These are phyloP conservation scores for Taxillus chinensis DNA, from an alignment of 164 flowering plant species.

Conservation along the genomic window DNA sequence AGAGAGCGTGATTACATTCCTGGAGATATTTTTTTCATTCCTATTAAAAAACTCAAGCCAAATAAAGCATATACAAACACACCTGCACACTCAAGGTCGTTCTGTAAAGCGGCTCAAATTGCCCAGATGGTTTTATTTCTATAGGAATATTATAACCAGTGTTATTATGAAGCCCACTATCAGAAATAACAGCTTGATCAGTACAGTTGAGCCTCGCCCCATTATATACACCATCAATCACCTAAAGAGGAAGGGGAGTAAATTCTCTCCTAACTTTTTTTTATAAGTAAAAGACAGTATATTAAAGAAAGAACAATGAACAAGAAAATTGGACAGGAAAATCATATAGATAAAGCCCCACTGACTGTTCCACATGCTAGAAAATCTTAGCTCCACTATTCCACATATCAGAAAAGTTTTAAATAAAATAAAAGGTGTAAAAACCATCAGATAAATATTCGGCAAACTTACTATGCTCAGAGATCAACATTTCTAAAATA, in stretches of 20 bases:
- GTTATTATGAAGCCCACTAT: constrained; percentile 31
- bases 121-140: constrained; percentile 95
- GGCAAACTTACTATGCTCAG: too few relatives aligned
- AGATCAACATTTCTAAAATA: too few relatives aligned
- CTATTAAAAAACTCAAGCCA: neutral
- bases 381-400: too few relatives aligned
- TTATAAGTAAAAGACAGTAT: too few relatives aligned
- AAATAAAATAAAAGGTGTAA: too few relatives aligned
- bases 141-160: constrained; percentile 54
- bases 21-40: neutral
- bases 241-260: constrained; percentile 26
- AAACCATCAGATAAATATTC: too few relatives aligned
- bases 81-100: constrained; percentile 79
- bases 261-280: too few relatives aligned
- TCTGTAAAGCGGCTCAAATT: constrained; percentile 86
- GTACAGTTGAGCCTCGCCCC: constrained; percentile 57
- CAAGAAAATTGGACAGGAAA: too few relatives aligned
- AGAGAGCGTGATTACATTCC: constrained; percentile 3
- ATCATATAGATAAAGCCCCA: too few relatives aligned
- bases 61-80: neutral
- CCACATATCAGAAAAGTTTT: too few relatives aligned
- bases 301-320: too few relatives aligned
- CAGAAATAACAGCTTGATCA: constrained; percentile 75
- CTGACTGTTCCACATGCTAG: too few relatives aligned
- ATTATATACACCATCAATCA: constrained; percentile 71